Evolutionary conservation across 2,329 filamentous ascomycete species (phyloP), one percentile per base, ranked within the genome.

Genomic region (Aphanoascus verrucosus): DNA sequence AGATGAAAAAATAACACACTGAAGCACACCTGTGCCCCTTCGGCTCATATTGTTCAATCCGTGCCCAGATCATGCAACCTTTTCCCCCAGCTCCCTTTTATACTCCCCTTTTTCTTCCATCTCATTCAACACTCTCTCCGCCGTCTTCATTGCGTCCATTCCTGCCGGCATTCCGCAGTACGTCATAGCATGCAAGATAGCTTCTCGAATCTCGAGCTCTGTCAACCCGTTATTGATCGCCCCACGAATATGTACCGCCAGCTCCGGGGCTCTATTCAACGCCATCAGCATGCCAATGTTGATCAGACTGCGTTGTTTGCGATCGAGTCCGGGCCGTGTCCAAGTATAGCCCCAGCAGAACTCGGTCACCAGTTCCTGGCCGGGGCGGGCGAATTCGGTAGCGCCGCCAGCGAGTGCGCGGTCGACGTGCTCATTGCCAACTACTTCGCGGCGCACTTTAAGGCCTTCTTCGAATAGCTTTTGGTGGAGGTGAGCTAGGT

Each of bases 281-380:
- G 79, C 79, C 64, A 78, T 79, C 44, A 85, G 70, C 77, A 85
- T 83, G 46, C 76, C 80, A 46, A 84, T 79, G 63, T 84, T 84
- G 51, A 85, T 68, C 52, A 85, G 70, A 51, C 74, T 79, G 45
- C 82, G 74, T 59, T 80, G 77, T 64, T 83, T 81, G 55, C 76
- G 74, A 35, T 78, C 75, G 7, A 85, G 74, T 0, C 81, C 82
- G 0, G 80, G 80, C 6, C 82, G 75, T 2, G 77, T 77, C 82
- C 82, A 85, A 23, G 77, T 75, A 55, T 75, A 75, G 12, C 81
- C 81, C 82, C 81, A 85, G 68, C 77, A 79, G 63, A 74, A 78
- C 66, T 84, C 81, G 0, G 81, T 83, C 1, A 82, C 76, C 37
- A 82, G 72, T 58, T 84, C 77, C 65, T 84, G 81, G 59, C 79